Evolutionary conservation across 2,329 filamentous ascomycete species (phyloP).

Genomic region (Fusarium hainanense): DNA sequence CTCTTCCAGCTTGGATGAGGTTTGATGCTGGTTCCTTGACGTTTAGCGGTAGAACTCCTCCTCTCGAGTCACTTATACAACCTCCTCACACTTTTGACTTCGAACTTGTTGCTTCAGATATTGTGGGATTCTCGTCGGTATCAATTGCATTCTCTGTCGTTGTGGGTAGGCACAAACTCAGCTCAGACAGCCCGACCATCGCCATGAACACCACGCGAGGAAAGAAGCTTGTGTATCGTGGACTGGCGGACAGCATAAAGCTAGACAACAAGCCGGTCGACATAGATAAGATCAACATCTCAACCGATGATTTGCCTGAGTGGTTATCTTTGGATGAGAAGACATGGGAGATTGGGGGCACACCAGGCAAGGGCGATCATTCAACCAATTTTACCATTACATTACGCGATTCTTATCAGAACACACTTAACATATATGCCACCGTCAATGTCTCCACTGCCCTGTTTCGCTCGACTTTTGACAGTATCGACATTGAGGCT

Average conservation of each 20-base stretch:
- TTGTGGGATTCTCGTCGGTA: slow-evolving; percentile 78
- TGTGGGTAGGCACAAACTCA: slow-evolving; percentile 76
- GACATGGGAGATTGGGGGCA: slow-evolving; percentile 73
- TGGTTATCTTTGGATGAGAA: slow-evolving; percentile 76
- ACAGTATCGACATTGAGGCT: slow-evolving; percentile 54
- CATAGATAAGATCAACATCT: slow-evolving; percentile 63
- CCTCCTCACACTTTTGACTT: slow-evolving; percentile 79
- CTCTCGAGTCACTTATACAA: slow-evolving; percentile 69
- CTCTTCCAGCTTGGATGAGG: slow-evolving; percentile 84
- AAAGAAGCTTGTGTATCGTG: slow-evolving; percentile 62
- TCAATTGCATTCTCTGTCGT: slow-evolving; percentile 75
- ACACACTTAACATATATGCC: slow-evolving; percentile 67
- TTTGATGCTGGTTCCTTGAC: slow-evolving; percentile 73
- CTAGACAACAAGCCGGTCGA: slow-evolving; percentile 67
- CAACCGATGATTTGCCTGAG: slow-evolving; percentile 64
- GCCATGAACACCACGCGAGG: slow-evolving; percentile 68
- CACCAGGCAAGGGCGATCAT: slow-evolving; percentile 66
- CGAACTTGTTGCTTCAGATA: slow-evolving; percentile 80
- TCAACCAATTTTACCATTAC: slow-evolving; percentile 72
- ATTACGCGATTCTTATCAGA: slow-evolving; percentile 68
- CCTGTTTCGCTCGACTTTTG: slow-evolving; percentile 56
- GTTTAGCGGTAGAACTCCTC: slow-evolving; percentile 78
- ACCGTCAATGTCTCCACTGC: slow-evolving; percentile 51
- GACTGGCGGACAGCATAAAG: slow-evolving; percentile 62
- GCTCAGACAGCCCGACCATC: slow-evolving; percentile 68